Evolutionary conservation across 2,329 filamentous ascomycete species (phyloP).

Genomic region (Clonostachys rosea): DNA sequence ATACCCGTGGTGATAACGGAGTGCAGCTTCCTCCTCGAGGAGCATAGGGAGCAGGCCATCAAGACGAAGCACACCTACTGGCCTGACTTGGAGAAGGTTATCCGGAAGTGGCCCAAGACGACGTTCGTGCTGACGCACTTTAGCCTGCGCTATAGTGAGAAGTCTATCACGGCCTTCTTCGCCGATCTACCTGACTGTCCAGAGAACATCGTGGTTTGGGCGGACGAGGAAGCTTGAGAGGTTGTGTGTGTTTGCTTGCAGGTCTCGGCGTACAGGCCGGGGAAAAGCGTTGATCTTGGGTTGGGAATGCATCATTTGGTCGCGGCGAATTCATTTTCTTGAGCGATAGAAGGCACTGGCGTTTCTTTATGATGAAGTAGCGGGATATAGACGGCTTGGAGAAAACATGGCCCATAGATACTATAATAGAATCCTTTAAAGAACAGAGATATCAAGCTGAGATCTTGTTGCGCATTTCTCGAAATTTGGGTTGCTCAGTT

Average conservation of each 20-base stretch:
- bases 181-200: slow-evolving; percentile 27
- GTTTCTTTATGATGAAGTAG: no score
- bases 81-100: slow-evolving; percentile 36
- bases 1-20: slow-evolving; percentile 43
- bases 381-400: neutral
- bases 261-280: no score
- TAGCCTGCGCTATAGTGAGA: slow-evolving; percentile 36
- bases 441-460: no score
- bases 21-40: slow-evolving; percentile 39
- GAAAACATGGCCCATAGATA: neutral
- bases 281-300: no score
- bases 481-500: no score
- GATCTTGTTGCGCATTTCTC: no score
- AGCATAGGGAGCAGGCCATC: slow-evolving; percentile 34
- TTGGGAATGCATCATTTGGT: no score
- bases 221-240: slow-evolving; percentile 26
- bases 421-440: no score
- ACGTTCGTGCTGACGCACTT: slow-evolving; percentile 43
- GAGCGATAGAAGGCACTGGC: no score
- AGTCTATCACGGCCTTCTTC: slow-evolving; percentile 34
- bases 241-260: no score
- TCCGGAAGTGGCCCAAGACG: slow-evolving; percentile 33
- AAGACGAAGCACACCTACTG: slow-evolving; percentile 43
- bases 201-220: slow-evolving; percentile 40
- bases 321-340: no score